Evolutionary conservation across 192 early-diverging fungal species (phyloP).

Genomic region (Backusella macrospora): DNA sequence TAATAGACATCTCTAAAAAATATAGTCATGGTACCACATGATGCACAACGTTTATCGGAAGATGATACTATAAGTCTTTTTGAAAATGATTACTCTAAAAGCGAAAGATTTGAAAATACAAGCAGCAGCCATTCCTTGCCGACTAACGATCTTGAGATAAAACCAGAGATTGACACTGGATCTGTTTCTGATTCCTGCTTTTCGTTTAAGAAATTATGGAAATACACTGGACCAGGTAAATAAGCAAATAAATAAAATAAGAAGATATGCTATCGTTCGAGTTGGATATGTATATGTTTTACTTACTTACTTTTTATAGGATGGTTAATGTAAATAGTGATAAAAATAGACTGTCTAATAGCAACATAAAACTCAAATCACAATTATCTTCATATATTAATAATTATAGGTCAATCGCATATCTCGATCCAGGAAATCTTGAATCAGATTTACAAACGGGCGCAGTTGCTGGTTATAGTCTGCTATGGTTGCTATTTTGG

Average conservation of each 20-base stretch:
- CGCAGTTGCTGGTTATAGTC: conserved; percentile 63
- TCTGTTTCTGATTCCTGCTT: conserved; percentile 38
- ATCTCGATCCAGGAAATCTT: conserved; percentile 71
- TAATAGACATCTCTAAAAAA: conserved; percentile 11
- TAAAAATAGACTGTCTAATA: neutral
- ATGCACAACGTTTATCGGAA: conserved; percentile 7
- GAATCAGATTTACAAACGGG: conserved; percentile 73
- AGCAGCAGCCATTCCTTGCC: neutral
- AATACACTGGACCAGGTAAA: conserved; percentile 67
- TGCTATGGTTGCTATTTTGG: conserved; percentile 69
- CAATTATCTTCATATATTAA: neutral
- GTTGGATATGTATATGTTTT: conserved; percentile 1
- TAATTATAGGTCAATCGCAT: conserved; percentile 60
- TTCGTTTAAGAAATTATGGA: conserved; percentile 64
- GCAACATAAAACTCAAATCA: neutral
- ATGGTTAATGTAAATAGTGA: conserved; percentile 20
- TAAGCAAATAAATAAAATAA: neutral
- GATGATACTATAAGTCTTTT: conserved; percentile 9
- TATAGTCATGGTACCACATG: conserved; percentile 27
- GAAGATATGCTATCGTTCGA: neutral
- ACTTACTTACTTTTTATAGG: neutral
- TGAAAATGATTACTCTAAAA: conserved; percentile 19
- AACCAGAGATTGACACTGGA: conserved; percentile 23
- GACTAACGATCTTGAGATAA: conserved; percentile 16
- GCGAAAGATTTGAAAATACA: neutral